Conservation (phyloP, 2,329 filamentous ascomycete species). For the Claviceps cyperi region DNA sequence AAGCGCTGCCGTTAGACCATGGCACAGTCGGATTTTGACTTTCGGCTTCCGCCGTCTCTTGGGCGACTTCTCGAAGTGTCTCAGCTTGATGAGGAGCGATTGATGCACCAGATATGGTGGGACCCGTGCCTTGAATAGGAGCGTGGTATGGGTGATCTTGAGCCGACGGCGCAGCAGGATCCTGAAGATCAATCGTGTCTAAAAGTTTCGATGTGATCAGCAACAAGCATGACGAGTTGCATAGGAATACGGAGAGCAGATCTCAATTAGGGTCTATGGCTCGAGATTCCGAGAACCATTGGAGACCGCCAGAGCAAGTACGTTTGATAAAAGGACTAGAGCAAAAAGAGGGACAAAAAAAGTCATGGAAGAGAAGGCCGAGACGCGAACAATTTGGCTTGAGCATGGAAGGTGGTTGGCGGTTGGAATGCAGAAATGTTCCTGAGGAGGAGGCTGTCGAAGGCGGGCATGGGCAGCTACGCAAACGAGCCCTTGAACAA, state of each 20-base stretch:
- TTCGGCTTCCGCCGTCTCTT: slow-evolving; percentile 63
- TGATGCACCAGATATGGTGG: slow-evolving; percentile 26
- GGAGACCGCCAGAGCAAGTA: neutral
- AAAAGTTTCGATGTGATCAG: slow-evolving; percentile 5
- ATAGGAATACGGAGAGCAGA: neutral
- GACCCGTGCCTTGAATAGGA: slow-evolving; percentile 19
- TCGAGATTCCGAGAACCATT: neutral
- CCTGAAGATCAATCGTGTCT: slow-evolving; percentile 95
- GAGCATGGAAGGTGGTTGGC: slow-evolving; percentile 5
- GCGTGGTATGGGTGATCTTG: slow-evolving; percentile 50
- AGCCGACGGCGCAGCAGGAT: slow-evolving; percentile 66
- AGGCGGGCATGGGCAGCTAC: slow-evolving; percentile 1
- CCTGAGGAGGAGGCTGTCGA: neutral
- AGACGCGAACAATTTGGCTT: neutral
- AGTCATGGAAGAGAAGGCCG: neutral
- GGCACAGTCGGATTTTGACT: slow-evolving; percentile 48
- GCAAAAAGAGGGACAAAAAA: neutral
- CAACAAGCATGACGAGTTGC: neutral
- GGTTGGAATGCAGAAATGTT: slow-evolving; percentile 13
- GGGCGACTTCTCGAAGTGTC: slow-evolving; percentile 64
- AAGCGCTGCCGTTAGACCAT: slow-evolving; percentile 28
- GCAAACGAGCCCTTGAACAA: slow-evolving; percentile 6
- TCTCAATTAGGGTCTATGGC: neutral
- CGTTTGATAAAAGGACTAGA: neutral
- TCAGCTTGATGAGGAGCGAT: slow-evolving; percentile 74